Percentiles rank a stretch among this genome's conserved stretches.
Conservation (phyloP, 257 asterid genomes). For the Solanum etuberosum region DNA sequence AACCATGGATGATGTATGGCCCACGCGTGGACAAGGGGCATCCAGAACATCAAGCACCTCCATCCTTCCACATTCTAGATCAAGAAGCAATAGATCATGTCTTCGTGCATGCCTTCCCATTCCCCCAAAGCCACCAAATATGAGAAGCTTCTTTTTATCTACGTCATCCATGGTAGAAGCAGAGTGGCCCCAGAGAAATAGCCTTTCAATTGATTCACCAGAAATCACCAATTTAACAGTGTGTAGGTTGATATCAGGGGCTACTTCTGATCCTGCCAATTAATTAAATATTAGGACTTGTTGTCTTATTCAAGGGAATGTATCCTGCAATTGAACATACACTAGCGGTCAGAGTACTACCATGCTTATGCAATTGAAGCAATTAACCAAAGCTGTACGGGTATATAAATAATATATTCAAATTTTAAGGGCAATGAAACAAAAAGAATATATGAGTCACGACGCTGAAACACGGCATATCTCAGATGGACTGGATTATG, state of each 20-base stretch:
- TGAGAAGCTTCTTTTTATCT: constrained; percentile 36
- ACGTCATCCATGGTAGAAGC: constrained; percentile 31
- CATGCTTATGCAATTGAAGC: constrained; percentile 7
- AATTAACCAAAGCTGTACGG: constrained; percentile 6
- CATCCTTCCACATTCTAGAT: constrained; percentile 31
- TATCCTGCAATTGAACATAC: constrained; percentile 55
- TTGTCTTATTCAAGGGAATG: constrained; percentile 55
- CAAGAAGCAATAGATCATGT: constrained; percentile 54
- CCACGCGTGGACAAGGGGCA: constrained; percentile 79
- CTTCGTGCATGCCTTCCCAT: constrained; percentile 85
- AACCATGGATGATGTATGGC: constrained; percentile 61
- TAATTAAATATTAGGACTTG: constrained; percentile 73
- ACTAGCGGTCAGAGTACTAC: constrained; percentile 25
- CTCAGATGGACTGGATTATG: neutral
- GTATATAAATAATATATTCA: neutral
- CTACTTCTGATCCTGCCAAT: constrained; percentile 67
- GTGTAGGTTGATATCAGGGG: constrained; percentile 28
- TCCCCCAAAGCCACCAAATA: constrained; percentile 98
- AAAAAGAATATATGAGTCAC: neutral
- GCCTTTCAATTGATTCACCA: constrained; percentile 80
- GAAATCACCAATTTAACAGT: constrained; percentile 22
- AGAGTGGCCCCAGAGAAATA: constrained; percentile 93
- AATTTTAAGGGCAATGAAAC: neutral
- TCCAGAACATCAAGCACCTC: constrained; percentile 40
- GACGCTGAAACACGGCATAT: neutral